Conservation (phyloP, 257 asterid genomes). For the Solanum chiquidenum region DNA sequence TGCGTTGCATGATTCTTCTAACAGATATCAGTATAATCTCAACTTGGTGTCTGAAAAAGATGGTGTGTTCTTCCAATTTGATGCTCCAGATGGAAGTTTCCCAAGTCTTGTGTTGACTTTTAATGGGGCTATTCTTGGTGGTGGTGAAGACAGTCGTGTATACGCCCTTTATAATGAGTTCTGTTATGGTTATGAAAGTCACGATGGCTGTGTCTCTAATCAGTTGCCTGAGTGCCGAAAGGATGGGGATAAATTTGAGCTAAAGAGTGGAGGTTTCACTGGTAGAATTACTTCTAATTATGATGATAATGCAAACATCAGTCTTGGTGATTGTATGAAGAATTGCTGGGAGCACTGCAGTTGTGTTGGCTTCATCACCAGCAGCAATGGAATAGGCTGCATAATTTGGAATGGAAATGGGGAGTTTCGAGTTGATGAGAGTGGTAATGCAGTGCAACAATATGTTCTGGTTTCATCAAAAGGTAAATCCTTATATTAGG, state of each 20-base stretch:
- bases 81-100: background rate
- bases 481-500: background rate
- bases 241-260: background rate
- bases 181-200: background rate
- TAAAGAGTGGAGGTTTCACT: background rate
- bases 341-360: background rate
- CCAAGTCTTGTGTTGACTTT: background rate
- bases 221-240: conserved; percentile 7
- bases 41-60: background rate
- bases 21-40: background rate
- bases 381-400: background rate
- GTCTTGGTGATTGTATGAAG: background rate
- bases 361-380: background rate
- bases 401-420: background rate
- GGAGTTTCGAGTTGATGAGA: background rate
- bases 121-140: background rate
- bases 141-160: background rate
- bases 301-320: background rate
- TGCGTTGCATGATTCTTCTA: background rate
- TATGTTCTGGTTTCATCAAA: background rate
- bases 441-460: background rate
- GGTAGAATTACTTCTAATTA: background rate
- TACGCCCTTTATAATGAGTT: background rate
- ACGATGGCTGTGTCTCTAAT: conserved; percentile 11
- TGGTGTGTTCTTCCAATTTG: background rate